A percentile compares a stretch with the other conserved stretches of the same genome.
Evolutionary conservation across 2,329 filamentous ascomycete genomes (phyloP).

Genomic region (Helotiales sp.): DNA sequence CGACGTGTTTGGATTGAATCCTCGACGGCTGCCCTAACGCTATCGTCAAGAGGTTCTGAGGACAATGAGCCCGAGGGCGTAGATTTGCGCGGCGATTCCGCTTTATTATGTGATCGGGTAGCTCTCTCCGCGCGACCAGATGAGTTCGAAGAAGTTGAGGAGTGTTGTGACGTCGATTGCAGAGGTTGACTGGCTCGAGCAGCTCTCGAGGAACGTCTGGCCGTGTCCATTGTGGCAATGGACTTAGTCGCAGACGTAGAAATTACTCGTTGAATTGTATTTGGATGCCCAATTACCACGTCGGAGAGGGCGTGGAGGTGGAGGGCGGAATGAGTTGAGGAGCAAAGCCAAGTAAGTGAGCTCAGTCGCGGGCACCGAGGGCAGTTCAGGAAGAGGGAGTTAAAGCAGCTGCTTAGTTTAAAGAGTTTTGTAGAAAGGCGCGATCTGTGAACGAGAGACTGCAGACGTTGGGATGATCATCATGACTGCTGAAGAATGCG

Average conservation of each 20-base stretch:
- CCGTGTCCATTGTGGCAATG: slow-evolving; percentile 54
- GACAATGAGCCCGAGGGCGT: slow-evolving; percentile 75
- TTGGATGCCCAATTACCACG: slow-evolving; percentile 13
- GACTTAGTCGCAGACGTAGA: slow-evolving; percentile 7
- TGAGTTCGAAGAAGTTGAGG: slow-evolving; percentile 77
- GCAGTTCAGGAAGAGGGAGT: slow-evolving; percentile 25
- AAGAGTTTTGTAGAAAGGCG: slow-evolving; percentile 13
- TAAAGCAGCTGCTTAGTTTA: slow-evolving; percentile 19
- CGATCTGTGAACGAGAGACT: slow-evolving; percentile 27
- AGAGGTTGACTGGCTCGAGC: slow-evolving; percentile 77
- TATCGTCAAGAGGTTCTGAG: slow-evolving; percentile 70
- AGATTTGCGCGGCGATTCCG: slow-evolving; percentile 75
- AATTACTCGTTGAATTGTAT: slow-evolving; percentile 1
- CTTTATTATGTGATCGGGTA: slow-evolving; percentile 74
- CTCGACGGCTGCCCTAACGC: slow-evolving; percentile 53
- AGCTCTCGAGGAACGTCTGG: slow-evolving; percentile 89
- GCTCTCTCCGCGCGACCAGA: slow-evolving; percentile 77
- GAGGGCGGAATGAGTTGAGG: slow-evolving; percentile 28
- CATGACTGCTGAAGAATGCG: slow-evolving; percentile 29
- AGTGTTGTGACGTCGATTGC: slow-evolving; percentile 73
- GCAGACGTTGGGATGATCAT: slow-evolving; percentile 31
- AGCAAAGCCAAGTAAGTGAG: neutral
- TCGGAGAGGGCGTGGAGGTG: slow-evolving; percentile 19
- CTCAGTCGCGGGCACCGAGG: slow-evolving; percentile 19
- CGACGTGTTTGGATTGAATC: slow-evolving; percentile 76